Evolutionary conservation across 352 stramenopile genomes (phyloP).

Genomic region (Phytophthora ohioensis): DNA sequence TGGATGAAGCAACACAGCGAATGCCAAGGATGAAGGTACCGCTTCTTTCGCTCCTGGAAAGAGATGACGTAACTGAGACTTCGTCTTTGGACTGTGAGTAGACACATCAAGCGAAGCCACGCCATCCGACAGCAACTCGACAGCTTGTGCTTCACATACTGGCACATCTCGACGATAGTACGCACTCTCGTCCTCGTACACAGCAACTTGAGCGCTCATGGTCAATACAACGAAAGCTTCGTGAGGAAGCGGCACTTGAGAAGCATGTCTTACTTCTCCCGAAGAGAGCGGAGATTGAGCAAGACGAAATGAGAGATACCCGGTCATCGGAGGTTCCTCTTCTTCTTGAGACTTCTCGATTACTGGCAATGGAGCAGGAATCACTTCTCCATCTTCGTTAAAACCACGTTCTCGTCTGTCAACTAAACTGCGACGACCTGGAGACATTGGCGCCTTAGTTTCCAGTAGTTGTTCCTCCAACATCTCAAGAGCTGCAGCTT

Average conservation of each 20-base stretch:
- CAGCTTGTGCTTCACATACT: conserved; percentile 36
- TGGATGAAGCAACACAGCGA: conserved; percentile 33
- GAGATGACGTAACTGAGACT: conserved; percentile 26
- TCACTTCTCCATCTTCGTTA: conserved; percentile 5
- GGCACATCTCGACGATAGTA: conserved; percentile 41
- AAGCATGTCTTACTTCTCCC: conserved; percentile 17
- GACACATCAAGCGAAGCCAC: conserved; percentile 19
- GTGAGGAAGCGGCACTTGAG: conserved; percentile 25
- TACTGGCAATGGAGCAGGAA: background rate
- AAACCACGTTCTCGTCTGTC: conserved; percentile 25
- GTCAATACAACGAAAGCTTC: conserved; percentile 51
- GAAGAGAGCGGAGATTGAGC: conserved; percentile 20
- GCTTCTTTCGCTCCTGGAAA: conserved; percentile 29
- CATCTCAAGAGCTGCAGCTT: conserved; percentile 61
- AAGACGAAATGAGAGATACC: conserved; percentile 37
- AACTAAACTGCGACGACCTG: conserved; percentile 31
- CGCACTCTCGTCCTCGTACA: conserved; percentile 60
- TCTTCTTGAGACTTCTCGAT: conserved; percentile 15
- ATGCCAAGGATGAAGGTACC: conserved; percentile 17
- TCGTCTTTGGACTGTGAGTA: conserved; percentile 31
- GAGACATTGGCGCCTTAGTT: conserved; percentile 34
- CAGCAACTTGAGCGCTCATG: conserved; percentile 37
- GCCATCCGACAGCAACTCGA: conserved; percentile 43
- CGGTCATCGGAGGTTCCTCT: conserved; percentile 36
- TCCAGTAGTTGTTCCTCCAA: conserved; percentile 61